Evolutionary conservation across 164 flowering plant species (phyloP).

Genomic region (Piper longum): DNA sequence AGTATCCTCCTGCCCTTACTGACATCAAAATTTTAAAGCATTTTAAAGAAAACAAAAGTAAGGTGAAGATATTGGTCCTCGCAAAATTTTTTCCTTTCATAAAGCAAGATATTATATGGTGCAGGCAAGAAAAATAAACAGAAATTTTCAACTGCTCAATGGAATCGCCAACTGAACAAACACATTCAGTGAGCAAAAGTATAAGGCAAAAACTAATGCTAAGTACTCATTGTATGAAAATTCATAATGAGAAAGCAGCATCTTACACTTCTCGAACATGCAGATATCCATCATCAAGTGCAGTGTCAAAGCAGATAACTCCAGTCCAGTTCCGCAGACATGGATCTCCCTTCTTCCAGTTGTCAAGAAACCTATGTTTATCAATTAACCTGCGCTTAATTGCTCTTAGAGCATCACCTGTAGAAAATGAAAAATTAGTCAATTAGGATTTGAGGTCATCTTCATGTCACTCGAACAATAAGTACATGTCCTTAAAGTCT

Average conservation of each 20-base stretch:
- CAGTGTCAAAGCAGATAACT: slow-evolving; percentile 31
- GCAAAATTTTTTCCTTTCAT: neutral
- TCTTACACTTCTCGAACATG: slow-evolving; percentile 63
- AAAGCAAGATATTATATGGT: no score
- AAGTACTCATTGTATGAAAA: neutral
- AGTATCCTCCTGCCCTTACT: neutral
- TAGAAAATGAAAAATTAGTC: slow-evolving; percentile 1
- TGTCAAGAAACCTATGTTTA: slow-evolving; percentile 31
- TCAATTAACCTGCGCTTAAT: slow-evolving; percentile 35
- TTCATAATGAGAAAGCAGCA: neutral
- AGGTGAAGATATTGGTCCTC: no score
- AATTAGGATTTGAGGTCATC: neutral
- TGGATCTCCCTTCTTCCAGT: slow-evolving; percentile 67
- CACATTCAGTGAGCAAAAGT: neutral
- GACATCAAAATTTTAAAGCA: neutral
- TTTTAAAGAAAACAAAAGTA: neutral
- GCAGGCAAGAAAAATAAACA: no score
- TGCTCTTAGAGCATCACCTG: slow-evolving; percentile 52
- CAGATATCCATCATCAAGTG: slow-evolving; percentile 37
- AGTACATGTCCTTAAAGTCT: neutral
- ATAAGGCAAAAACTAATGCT: neutral
- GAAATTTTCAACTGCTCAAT: neutral
- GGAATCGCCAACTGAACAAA: no score
- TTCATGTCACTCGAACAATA: neutral
- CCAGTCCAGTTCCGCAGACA: slow-evolving; percentile 75